Percentiles rank a stretch among this genome's conserved stretches.
Conservation (phyloP, 805 yeast genomes). For the Wickerhamomyces bovis region DNA sequence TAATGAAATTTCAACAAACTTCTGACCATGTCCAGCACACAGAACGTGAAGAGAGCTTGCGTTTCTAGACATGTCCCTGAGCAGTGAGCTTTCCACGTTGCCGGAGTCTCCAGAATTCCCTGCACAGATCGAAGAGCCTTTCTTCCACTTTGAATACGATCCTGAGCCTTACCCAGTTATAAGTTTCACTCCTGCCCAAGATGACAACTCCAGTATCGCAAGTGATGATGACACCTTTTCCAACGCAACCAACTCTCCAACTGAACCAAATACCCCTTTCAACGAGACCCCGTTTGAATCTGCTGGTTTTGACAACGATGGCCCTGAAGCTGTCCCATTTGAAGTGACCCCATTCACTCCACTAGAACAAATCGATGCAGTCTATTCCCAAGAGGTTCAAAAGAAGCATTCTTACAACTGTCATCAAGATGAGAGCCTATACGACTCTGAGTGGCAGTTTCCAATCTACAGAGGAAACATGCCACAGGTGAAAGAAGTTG, state of each 20-base stretch:
- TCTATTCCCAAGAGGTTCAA: neutral
- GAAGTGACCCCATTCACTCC: neutral
- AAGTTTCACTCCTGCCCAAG: neutral
- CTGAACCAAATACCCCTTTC: neutral
- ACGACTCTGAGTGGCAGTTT: neutral
- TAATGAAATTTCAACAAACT: neutral
- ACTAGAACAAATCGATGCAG: neutral
- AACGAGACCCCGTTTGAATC: neutral
- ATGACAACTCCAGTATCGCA: neutral
- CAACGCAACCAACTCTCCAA: neutral
- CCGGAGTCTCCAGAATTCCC: neutral
- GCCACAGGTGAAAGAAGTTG: neutral
- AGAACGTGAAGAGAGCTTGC: neutral
- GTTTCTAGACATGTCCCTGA: neutral
- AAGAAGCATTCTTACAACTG: neutral
- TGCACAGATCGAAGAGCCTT: neutral
- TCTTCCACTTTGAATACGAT: neutral
- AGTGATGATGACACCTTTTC: neutral
- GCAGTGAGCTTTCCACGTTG: neutral
- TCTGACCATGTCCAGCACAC: neutral
- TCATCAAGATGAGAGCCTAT: neutral
- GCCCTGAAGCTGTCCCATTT: neutral
- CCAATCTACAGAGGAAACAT: neutral
- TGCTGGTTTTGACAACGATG: neutral
- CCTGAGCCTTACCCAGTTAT: neutral